Base-by-base conservation (phyloP, 208 protist genomes). In the Crithidia thermophila region DNA sequence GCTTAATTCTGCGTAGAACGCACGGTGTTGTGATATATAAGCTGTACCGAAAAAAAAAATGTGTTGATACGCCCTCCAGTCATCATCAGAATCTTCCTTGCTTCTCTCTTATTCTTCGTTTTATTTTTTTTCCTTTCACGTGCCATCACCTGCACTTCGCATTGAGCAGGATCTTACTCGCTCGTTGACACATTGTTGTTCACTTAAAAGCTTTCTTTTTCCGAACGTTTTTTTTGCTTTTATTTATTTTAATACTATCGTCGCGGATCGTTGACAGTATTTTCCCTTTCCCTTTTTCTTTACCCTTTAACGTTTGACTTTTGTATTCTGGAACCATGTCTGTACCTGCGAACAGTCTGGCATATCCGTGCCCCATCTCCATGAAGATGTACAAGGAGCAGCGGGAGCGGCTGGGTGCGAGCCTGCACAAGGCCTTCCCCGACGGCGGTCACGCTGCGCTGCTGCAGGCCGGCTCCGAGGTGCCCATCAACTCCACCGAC, bases 401-500 rank as follows among this genome's bases (percentile, higher is more conserved):
- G 81, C 88, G 91, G 37, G 52, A 83, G 28, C 88, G 91, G 13
- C 85, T 96, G 34, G 85, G 74, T 2, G 56, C 47, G 9, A 79
- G 77, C 7, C 47, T 96, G 34, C 62, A 43, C 3, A 45, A 67
- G 47, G 56, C 72, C 7, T 85, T 85, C 34, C 61, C 79, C 4
- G 61, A 82, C 14, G 75, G 75, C 14, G 74, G 75, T 31, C 88
- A 94, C 65, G 91, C 81, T 0, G 88, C 88, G 5, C 64, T 97
- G 33, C 73, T 97, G 61, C 81, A 90, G 79, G 93, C 82, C 10
- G 81, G 71, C 23, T 75, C 79, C 4, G 90, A 97, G 75, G 87
- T 95, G 0, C 90, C 90, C 10, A 84, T 97, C 65, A 91, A 95
- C 81, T 93, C 86, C 25, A 92, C 94, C 1, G 94, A 97, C 79